These are phyloP conservation scores for Cercospora janseana DNA, from an alignment of 2,329 filamentous ascomycete species.

Conservation along the genomic window DNA sequence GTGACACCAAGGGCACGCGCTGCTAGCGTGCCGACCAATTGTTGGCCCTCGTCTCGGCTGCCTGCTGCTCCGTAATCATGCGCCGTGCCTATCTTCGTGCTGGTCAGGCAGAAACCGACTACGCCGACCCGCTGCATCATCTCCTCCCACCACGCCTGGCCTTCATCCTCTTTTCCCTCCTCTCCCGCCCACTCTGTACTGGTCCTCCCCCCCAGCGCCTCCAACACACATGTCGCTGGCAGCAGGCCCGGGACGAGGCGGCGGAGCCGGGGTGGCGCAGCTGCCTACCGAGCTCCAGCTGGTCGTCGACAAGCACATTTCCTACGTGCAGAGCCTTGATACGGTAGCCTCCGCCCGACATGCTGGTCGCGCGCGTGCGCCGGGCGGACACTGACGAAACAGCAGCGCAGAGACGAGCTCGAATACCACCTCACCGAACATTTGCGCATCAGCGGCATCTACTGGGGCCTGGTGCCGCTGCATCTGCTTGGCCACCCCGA, in stretches of 20 bases:
- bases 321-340: slow-evolving; percentile 90
- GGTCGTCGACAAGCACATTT: slow-evolving; percentile 69
- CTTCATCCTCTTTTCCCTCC: not conserved
- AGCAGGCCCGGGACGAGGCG: slow-evolving; percentile 58
- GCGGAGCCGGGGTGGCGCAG: slow-evolving; percentile 36
- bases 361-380: slow-evolving; percentile 13
- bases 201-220: not conserved
- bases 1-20: not conserved
- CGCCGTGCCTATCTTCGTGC: slow-evolving; percentile 4
- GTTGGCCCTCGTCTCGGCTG: not conserved
- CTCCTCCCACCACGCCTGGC: not conserved
- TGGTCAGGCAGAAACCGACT: not conserved
- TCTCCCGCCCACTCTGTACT: not conserved
- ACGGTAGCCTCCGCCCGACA: slow-evolving; percentile 56
- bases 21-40: too few relatives aligned
- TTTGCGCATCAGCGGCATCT: slow-evolving; percentile 88
- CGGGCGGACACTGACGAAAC: slow-evolving; percentile 41
- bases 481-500: slow-evolving; percentile 80
- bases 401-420: slow-evolving; percentile 81
- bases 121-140: not conserved
- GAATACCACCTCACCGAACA: slow-evolving; percentile 99
- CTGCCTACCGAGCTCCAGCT: slow-evolving; percentile 52
- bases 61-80: slow-evolving; percentile 1
- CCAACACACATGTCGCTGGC: slow-evolving; percentile 56
- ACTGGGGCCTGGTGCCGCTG: slow-evolving; percentile 90